These are phyloP conservation scores for Fusarium xyrophilum DNA, from an alignment of 2,329 filamentous ascomycete species.

Conservation along the genomic window DNA sequence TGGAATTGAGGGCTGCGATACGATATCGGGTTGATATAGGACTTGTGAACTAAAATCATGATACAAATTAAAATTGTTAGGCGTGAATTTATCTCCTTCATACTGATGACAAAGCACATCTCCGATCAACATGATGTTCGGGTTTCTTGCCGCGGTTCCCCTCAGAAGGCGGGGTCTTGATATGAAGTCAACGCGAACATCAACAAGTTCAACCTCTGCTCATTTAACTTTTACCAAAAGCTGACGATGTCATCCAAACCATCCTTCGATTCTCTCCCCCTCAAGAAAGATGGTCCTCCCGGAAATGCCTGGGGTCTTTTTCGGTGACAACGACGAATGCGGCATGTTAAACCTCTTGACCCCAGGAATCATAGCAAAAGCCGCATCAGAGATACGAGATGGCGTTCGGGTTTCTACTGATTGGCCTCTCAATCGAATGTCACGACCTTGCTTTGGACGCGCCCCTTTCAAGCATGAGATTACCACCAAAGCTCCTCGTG, in stretches of 20 bases:
- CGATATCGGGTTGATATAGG: accelerated
- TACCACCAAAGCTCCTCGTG: slow-evolving; percentile 39
- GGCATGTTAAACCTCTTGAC: slow-evolving; percentile 64
- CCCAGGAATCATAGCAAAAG: slow-evolving; percentile 33
- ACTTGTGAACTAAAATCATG: accelerated
- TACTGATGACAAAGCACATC: neutral
- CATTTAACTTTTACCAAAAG: too few species aligned
- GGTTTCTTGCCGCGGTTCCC: slow-evolving; percentile 3
- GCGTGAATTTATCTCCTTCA: accelerated
- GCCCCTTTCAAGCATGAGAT: slow-evolving; percentile 41
- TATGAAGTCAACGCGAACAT: neutral
- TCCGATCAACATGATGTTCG: neutral
- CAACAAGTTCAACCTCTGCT: neutral
- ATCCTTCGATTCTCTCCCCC: slow-evolving; percentile 55
- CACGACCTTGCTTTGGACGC: slow-evolving; percentile 46
- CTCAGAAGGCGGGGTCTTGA: slow-evolving; percentile 10
- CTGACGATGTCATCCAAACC: slow-evolving; percentile 22
- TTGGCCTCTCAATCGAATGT: slow-evolving; percentile 46
- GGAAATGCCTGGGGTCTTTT: slow-evolving; percentile 64
- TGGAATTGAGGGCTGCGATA: accelerated
- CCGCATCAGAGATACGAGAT: slow-evolving; percentile 42
- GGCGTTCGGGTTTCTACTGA: slow-evolving; percentile 46
- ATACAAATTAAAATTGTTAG: accelerated
- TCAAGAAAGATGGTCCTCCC: slow-evolving; percentile 56
- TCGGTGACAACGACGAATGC: slow-evolving; percentile 57